Base-by-base conservation (phyloP, 495 filamentous ascomycete species). In the Hyaloscypha bicolor region DNA sequence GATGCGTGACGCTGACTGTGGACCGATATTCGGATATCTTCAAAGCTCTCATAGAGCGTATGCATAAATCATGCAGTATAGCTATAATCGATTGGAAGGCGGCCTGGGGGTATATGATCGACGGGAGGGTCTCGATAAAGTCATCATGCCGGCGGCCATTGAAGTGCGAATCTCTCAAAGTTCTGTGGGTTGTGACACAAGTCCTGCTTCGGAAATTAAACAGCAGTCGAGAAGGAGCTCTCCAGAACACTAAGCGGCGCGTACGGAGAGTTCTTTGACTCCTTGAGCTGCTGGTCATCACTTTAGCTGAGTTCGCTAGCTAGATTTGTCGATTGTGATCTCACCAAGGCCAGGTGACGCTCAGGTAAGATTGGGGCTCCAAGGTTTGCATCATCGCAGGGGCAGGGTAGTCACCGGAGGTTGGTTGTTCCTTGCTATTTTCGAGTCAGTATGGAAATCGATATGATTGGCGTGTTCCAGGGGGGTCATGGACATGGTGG, bases 161-260 rank as follows among this genome's bases (percentile, higher is more conserved):
- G 55, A 53, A 21, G 35, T 31, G 60, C 35, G 42, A 52, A 33
- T 51, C 3, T 52, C 21, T 37, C 22, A 21, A 55, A 30, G n/a
- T 30, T 51, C 35, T 31, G 14, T 31, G 61, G 66, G 53, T 55
- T 35, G 9, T 63, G 55, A 66, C 39, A 61, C 57, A 66, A 62
- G 53, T 56, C 39, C 31, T 69, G 62, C 66, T 35, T 64, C 66
- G 66, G 66, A 69, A 64, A 64, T 69, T 69, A 69, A 69, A 64
- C 32, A 42, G 32, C 21, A 39, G 39, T 64, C 55, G 55, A 68
- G 60, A 45, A 37, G 33, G 57, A 31, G 57, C 55, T 32, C 21
- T 33, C 56, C 59, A 58, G 60, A 58, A 62, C 22, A 58, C 65
- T 60, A 64, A 59, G 61, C 66, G 55, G 66, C 55, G 60, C 62